Evolutionary conservation across 192 early-diverging fungal genomes (phyloP), one percentile per base, ranked within the genome.

Genomic region (Cladochytrium replicatum): DNA sequence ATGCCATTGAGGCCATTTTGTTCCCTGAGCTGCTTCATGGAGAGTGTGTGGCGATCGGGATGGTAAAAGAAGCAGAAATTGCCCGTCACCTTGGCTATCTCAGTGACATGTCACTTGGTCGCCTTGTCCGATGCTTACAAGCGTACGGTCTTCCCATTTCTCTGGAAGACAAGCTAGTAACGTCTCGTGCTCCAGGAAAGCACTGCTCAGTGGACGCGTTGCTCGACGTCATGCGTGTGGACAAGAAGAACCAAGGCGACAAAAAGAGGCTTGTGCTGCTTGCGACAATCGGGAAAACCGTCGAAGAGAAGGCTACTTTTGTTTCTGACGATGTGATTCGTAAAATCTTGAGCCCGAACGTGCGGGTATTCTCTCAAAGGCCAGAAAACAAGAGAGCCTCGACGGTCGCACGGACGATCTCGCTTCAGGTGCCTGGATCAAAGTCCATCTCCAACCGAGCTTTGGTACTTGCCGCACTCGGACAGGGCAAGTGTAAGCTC

Each of bases 401-500:
- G n/a, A 45, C 30, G 11, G 13, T 2, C 11, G 26, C 54, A 9
- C 60, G 54, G 24, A 58, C 60, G 26, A 72, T 91, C 8, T 60
- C 67, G 21, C 66, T 91, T 21, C 77, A 75, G 4, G 85, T 86
- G 4, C 91, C 93, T 3, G 93, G 93, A 2, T 93, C 89, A 48
- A 99, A 99, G 68, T 95, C 91, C 29, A 89, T 99, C 41, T 96
- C 93, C 13, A 98, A 99, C 76, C 82, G 95, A 51, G 93, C 89
- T 15, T 69, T 99, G 38, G 71, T 91, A 34, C 61, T 99, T 41
- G 91, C 93, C 27, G 88, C 95, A 22, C 62, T 99, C 27, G 95
- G 86, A 11, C 43, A 62, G 3, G 95, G 93, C 29, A 69, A 68
- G 26, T 88, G 86, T 61, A 76, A 85, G 21, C 55, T 99, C 53